Evolutionary conservation across 345 rosid genomes (phyloP), one percentile per base, ranked within the genome.

Genomic region (Gynandropsis gynandra): DNA sequence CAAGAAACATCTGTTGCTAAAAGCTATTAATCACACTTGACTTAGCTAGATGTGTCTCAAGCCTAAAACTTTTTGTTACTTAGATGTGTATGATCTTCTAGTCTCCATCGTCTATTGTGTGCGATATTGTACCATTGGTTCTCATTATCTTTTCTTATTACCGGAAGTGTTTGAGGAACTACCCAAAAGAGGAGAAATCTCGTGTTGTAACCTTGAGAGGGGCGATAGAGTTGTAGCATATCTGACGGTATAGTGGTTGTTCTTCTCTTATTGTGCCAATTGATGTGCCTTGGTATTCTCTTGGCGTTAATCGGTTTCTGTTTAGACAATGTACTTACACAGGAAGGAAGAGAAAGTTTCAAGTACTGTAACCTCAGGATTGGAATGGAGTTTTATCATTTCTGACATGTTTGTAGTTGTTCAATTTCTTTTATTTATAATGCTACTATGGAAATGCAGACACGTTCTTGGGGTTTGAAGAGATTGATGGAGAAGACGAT

Each of bases 401-500:
- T 37, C 11, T 37, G 41, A 13, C 15, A 9, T 8, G 3, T 37
- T 10, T 10, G 11, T 13, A 37, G 41, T 1, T 19, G 24, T 7
- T 16, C 50, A 20, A 10, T 44, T 47, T 45, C 27, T n/a, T 34
- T 42, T 35, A 9, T 4, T 10, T 37, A 0, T 38, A 38, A 9
- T 7, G 39, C 20, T 36, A 5, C 16, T 49, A 32, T 62, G 58
- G 56, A 37, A 67, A 24, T 76, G 78, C 95, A 83, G 96, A 90
- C 50, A 66, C 77, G 70, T 81, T 74, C 50, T 74, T 80, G 82
- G 87, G 83, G 43, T 80, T 81, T 65, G 98, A 90, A 68, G 96
- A 90, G 62, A 58, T 77, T 8, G 96, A 82, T 58, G 96, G 77
- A 47, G 98, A 90, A 67, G 94, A 81, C 69, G 95, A 89, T 68